Base-by-base conservation (phyloP, 2,329 filamentous ascomycete genomes). In the Fusarium marasasianum region DNA sequence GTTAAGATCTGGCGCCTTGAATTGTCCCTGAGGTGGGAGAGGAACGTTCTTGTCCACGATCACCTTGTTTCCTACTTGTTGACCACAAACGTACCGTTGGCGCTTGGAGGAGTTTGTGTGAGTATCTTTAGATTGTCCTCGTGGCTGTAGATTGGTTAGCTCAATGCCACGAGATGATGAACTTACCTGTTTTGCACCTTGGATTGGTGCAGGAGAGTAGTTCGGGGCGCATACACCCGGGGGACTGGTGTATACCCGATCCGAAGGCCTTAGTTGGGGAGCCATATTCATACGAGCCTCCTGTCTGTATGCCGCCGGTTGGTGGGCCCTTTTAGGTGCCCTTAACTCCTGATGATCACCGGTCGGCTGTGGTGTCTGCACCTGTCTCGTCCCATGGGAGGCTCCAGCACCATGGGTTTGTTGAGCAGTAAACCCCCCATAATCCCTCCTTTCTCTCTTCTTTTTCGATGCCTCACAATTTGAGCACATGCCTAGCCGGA, bases 131-230 rank as follows among this genome's bases (percentile, higher is more conserved):
- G 12, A 14, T 5, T 45, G 29, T 35, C 15, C n/a, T 5, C 22
- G 54, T 11, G 44, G 22, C 66, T 71, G 67, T 3, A 66, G 24
- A 40, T 45, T 33, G 2, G 53, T 71, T 35, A 70, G 53, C 33
- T 71, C 33, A 22, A 50, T 71, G 41, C 60, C 66, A 8, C 12
- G 26, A 43, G 17, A 22, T 48, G 43, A 24, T 6, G 26, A 12
- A 55, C 47, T 48, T 71, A 70, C 59, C 59, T 70, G 59, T 37
- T 20, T 26, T 41, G 47, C 43, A 15, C 43, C 31, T 37, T 53
- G 66, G 26, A n/a, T 22, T 43, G 54, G 24, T 31, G 50, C 29
- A 9, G 20, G 53, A 45, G 33, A 40, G 48, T 22, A 40, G 18
- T 44, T 14, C 29, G 22, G 53, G 15, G 8, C 6, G 26, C n/a